These are phyloP conservation scores for Meripilus lineatus DNA, from an alignment of 1,284 basidiomycete genomes.

Conservation along the genomic window DNA sequence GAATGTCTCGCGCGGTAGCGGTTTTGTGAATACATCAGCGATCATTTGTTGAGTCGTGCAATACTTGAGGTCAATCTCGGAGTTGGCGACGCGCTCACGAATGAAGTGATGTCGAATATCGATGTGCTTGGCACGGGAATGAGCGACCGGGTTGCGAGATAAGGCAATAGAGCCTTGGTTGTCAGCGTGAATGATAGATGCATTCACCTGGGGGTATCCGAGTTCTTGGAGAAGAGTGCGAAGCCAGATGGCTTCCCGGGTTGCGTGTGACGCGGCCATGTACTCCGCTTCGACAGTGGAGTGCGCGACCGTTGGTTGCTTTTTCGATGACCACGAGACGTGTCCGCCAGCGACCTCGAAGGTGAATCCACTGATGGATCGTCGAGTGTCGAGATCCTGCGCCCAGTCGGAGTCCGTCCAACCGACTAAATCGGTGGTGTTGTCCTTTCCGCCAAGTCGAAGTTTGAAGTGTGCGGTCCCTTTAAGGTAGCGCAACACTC, in stretches of 20 bases:
- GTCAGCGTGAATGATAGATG: slow-evolving; percentile 17
- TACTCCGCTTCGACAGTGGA: slow-evolving; percentile 27
- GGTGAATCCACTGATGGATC: slow-evolving; percentile 15
- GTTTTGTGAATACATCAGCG: slow-evolving; percentile 12
- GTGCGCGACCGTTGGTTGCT: slow-evolving; percentile 20
- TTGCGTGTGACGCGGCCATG: slow-evolving; percentile 19
- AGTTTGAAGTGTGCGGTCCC: slow-evolving; percentile 3
- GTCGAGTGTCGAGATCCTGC: slow-evolving; percentile 11
- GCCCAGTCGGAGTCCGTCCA: slow-evolving; percentile 29
- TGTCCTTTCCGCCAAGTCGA: background rate
- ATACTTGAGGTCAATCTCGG: slow-evolving; percentile 5
- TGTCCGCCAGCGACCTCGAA: slow-evolving; percentile 13
- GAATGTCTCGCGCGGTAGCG: slow-evolving; percentile 3
- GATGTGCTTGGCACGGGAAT: slow-evolving; percentile 28
- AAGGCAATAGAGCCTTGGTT: slow-evolving; percentile 25
- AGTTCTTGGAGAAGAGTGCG: slow-evolving; percentile 13
- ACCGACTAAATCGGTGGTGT: slow-evolving; percentile 11
- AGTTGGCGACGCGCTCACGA: slow-evolving; percentile 15
- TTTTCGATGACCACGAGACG: slow-evolving; percentile 19
- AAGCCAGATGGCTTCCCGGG: slow-evolving; percentile 21
- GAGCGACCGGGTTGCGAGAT: slow-evolving; percentile 18
- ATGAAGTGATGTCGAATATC: slow-evolving; percentile 26
- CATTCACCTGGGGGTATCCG: background rate
- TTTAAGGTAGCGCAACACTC: slow-evolving; percentile 4
- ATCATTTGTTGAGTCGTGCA: slow-evolving; percentile 7